Base-by-base conservation (phyloP, 768 basidiomycete species). In the Tricholoma sp. region DNA sequence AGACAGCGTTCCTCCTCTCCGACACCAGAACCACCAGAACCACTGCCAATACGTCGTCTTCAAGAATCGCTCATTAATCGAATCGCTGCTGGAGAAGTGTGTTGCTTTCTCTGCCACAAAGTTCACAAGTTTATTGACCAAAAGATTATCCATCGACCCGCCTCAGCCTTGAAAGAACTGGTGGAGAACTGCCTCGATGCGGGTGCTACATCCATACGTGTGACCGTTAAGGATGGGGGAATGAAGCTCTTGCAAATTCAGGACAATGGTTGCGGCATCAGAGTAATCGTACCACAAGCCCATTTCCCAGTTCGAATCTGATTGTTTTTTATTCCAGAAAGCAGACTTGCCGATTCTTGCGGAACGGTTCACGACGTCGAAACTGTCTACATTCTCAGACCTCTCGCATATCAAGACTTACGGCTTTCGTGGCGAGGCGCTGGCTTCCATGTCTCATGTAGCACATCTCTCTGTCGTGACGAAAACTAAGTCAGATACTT, bases 131-230 rank as follows among this genome's bases (percentile, higher is more conserved):
- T 39, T 21, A 21, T 24, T 39, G 4, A 22, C 57, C n/a, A 35
- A 65, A 62, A 69, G 68, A 71, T 74, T 35, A 74, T 74, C 54
- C 74, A 73, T 45, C 64, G 97, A 39, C 97, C 97, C 0, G 85
- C 92, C 5, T 98, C 95, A 59, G 96, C 96, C 2, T 79, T 99
- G 54, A 99, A 99, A 69, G 97, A 98, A 69, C 78, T 98, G 0
- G 75, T 99, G 12, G 97, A 99, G 72, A 98, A 99, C 63, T 81
- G 87, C 19, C 79, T 99, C n/a, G 97, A 99, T 73, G 97, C 97
- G 0, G 88, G 91, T 0, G 77, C 92, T 21, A 94, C 90, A 0
- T 85, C 85, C 0, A 93, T 98, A 67, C 85, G 88, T 35, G 77
- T 98, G 53, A 91, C 86, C 0, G 79, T 95, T 63, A 98, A 97